phyloP scores from a whole-genome alignment of 257 asterid species.

The Solanum virginianum region DNA sequence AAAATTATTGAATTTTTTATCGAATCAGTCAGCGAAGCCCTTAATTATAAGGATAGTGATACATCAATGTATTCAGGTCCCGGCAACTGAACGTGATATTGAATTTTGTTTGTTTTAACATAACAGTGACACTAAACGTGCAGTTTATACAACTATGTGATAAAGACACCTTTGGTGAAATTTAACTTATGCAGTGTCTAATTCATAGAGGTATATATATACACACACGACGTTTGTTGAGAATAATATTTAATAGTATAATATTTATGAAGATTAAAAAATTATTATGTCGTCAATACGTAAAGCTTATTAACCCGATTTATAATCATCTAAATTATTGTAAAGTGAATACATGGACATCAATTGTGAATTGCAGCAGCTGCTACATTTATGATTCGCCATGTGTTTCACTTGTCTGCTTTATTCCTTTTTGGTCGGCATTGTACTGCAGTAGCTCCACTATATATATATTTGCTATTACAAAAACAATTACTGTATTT shows the following conservation, averaged over 20 bases:
- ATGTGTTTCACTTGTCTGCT: conserved; percentile 17
- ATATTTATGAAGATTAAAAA: background rate
- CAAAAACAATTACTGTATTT: background rate
- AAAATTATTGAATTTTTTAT: background rate
- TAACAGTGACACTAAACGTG: background rate
- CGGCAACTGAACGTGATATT: background rate
- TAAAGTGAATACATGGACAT: background rate
- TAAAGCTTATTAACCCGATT: background rate
- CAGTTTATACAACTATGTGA: background rate
- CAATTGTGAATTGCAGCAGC: background rate
- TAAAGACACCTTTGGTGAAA: background rate
- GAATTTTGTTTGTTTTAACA: background rate
- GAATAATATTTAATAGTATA: background rate
- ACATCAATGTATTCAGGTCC: background rate
- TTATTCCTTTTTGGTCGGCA: conserved; percentile 28
- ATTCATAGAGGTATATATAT: background rate
- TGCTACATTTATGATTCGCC: background rate
- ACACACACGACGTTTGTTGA: too few relatives aligned
- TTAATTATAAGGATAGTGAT: background rate
- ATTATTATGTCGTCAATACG: background rate
- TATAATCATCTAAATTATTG: background rate
- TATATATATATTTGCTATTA: background rate
- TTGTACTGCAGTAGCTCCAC: background rate
- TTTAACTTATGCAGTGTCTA: background rate
- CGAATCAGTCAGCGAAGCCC: too few relatives aligned